Conservation (phyloP, 257 asterid genomes). For the Solanum pimpinellifolium region DNA sequence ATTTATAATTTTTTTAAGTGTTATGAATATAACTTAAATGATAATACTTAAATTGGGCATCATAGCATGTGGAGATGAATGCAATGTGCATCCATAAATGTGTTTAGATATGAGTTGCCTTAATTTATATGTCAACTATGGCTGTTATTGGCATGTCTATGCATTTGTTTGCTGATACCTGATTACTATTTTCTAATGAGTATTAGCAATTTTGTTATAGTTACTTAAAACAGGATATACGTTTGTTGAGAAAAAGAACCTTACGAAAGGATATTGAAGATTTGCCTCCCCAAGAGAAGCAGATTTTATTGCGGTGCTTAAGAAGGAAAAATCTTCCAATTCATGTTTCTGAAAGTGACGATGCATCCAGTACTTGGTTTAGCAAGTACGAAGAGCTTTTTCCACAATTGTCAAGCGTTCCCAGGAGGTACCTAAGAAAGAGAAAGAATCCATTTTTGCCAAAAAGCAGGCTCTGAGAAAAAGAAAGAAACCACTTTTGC, state of each 20-base stretch:
- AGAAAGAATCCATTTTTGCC: not conserved
- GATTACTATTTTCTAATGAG: not conserved
- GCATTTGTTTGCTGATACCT: not conserved
- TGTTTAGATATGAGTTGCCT: not conserved
- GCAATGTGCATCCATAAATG: not conserved
- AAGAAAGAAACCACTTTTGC: not conserved
- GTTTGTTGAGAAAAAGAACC: conserved; percentile 13
- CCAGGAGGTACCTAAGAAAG: conserved; percentile 55
- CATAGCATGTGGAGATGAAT: not conserved
- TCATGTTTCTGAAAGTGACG: not conserved
- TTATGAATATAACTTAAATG: too few relatives aligned
- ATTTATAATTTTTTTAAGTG: too few relatives aligned
- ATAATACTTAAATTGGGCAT: too few relatives aligned
- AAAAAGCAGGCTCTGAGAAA: conserved; percentile 14
- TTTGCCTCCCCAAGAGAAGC: conserved; percentile 24
- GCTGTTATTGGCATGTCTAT: not conserved
- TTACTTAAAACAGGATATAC: conserved; percentile 8
- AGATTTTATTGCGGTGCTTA: conserved; percentile 28
- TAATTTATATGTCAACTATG: not conserved
- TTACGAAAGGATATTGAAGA: conserved; percentile 20
- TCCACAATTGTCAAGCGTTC: conserved; percentile 23
- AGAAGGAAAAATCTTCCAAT: conserved; percentile 7
- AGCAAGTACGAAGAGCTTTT: conserved; percentile 16
- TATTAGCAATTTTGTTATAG: not conserved
- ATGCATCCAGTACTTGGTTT: not conserved